These are phyloP conservation scores for Kwoniella sp. DNA, from an alignment of 768 basidiomycete genomes.

Conservation along the genomic window DNA sequence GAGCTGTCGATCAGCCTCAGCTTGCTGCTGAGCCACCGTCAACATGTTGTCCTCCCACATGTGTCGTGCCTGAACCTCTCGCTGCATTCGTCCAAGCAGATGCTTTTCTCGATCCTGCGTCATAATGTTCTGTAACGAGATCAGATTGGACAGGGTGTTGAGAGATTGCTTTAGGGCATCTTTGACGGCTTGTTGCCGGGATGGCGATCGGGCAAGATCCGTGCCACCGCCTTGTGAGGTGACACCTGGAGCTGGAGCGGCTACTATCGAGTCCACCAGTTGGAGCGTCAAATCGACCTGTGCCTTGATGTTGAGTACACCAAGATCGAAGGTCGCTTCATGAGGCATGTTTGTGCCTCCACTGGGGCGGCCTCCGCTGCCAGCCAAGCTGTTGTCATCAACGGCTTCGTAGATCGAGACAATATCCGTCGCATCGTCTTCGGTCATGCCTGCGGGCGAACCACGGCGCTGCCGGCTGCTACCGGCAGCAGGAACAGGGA, in stretches of 20 bases:
- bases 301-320: slow-evolving; percentile 52
- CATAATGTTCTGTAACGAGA: slow-evolving; percentile 69
- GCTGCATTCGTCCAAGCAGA: slow-evolving; percentile 57
- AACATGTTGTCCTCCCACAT: slow-evolving; percentile 90
- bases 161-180: slow-evolving; percentile 56
- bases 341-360: slow-evolving; percentile 29
- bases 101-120: slow-evolving; percentile 70
- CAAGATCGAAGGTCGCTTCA: slow-evolving; percentile 40
- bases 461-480: slow-evolving; percentile 5
- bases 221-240: background rate
- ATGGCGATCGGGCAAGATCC: slow-evolving; percentile 25
- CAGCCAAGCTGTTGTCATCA: slow-evolving; percentile 31
- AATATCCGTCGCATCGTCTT: slow-evolving; percentile 23
- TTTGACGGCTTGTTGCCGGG: slow-evolving; percentile 57
- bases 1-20: slow-evolving; percentile 74
- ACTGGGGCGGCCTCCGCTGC: slow-evolving; percentile 4
- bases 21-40: slow-evolving; percentile 79
- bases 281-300: slow-evolving; percentile 74
- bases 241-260: slow-evolving; percentile 6
- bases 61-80: slow-evolving; percentile 62
- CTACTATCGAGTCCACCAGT: slow-evolving; percentile 57
- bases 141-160: slow-evolving; percentile 57
- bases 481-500: background rate
- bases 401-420: slow-evolving; percentile 31
- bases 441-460: slow-evolving; percentile 13